Percentiles rank a stretch among this genome's conserved stretches.
phyloP scores from a whole-genome alignment of 139 green algal species.

The Tetraselmis striata region DNA sequence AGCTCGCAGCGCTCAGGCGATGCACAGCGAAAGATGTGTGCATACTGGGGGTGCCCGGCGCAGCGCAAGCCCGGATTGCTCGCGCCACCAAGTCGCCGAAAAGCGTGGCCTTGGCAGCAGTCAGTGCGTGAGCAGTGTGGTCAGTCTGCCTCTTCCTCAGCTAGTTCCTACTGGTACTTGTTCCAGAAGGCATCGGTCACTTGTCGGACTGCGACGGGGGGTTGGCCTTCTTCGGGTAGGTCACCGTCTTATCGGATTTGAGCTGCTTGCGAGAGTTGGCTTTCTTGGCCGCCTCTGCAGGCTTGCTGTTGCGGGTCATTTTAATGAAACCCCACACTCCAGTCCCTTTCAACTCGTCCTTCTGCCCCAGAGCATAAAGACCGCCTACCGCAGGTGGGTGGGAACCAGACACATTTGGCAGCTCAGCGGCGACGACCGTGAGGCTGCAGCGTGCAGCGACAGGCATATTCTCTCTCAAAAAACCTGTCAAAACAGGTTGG shows the following conservation, averaged over 20 bases:
- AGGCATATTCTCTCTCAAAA: too few relatives aligned
- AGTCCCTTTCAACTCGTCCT: background rate
- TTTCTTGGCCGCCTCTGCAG: background rate
- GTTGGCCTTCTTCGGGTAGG: background rate
- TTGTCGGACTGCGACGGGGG: background rate
- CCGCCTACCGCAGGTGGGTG: too few relatives aligned
- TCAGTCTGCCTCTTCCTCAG: too few relatives aligned
- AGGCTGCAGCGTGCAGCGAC: too few relatives aligned
- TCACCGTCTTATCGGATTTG: background rate
- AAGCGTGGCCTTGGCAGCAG: background rate
- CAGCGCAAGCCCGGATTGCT: background rate
- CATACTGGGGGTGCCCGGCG: background rate
- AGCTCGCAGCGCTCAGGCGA: too few relatives aligned
- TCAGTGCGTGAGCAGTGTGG: background rate
- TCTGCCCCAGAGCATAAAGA: background rate
- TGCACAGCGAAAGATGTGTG: background rate
- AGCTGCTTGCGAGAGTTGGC: background rate
- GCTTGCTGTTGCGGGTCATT: background rate
- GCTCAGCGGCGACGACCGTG: too few relatives aligned
- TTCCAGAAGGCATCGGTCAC: too few relatives aligned
- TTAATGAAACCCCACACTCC: background rate
- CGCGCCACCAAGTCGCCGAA: background rate
- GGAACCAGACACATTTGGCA: too few relatives aligned
- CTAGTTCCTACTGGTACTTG: too few relatives aligned
- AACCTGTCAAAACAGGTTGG: too few relatives aligned